Evolutionary conservation across 2,329 filamentous ascomycete genomes (phyloP), one percentile per base, ranked within the genome.

Genomic region (Celoporthe dispersa): DNA sequence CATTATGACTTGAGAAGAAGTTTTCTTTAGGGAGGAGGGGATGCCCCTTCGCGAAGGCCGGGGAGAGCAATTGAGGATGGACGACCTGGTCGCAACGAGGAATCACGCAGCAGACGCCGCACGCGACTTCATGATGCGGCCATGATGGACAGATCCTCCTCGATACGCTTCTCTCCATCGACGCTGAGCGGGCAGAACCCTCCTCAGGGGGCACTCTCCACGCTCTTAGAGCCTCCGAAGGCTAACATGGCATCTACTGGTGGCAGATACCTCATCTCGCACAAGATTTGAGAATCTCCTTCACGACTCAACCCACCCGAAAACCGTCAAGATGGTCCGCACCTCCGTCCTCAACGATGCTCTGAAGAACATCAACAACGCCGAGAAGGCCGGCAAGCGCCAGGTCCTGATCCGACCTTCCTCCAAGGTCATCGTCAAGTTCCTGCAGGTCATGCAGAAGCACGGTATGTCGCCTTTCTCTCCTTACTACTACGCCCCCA

Each of bases 391-490:
- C 79, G 96, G 96, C 88, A 98, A 98, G 92, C 94, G 96, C 82
- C 96, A 99, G 88, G 96, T 98, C 83, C 82, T 99, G 84, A 98
- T 99, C 90, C 91, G 94, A 81, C 96, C 97, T 79, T 92, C 90
- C 84, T 98, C 96, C 85, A 99, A 99, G 93, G 96, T 99, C 89
- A 99, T 99, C 81, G 87, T 97, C 89, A 98, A 98, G 91, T 99
- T 98, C 91, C 89, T 99, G 82, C 89, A 89, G 83, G 95, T 98
- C 84, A 99, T 99, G 96, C 96, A 99, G 89, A 94, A 93, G 86
- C 96, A 99, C 88, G 96, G 96, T 98, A 96, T 76, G 94, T 92
- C 64, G 37, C 53, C 51, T 66, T 11, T 25, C 59, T 35, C 6
- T 57, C 28, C 12, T 22, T 67, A 41, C 7, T 39, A 53, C 25